Conservation (phyloP, 2,329 filamentous ascomycete species). For the Esteya vermicola region DNA sequence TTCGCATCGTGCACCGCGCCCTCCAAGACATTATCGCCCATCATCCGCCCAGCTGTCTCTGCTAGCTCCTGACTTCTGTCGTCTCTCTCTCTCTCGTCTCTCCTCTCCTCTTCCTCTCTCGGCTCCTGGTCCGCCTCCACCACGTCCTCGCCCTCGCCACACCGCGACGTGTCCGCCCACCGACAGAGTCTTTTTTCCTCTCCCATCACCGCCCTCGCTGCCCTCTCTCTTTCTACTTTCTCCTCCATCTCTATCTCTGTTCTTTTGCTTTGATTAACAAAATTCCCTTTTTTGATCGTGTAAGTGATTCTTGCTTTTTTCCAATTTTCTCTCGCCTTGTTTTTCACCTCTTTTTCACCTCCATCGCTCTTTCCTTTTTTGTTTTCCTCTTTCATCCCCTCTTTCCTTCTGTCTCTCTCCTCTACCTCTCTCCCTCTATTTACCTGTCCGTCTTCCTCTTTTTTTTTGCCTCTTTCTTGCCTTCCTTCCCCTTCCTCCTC, state of each 20-base stretch:
- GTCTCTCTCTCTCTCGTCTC: too few relatives aligned
- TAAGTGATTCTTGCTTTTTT: background rate
- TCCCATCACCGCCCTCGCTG: background rate
- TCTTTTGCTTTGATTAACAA: background rate
- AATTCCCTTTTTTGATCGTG: background rate
- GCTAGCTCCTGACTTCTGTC: too few relatives aligned
- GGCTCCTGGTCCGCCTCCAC: too few relatives aligned
- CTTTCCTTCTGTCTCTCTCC: background rate
- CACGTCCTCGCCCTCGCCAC: background rate
- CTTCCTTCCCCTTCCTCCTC: background rate
- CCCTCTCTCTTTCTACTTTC: slow-evolving; percentile 1
- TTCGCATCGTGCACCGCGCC: too few relatives aligned
- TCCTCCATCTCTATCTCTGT: background rate
- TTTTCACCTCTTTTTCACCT: background rate
- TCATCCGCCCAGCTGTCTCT: too few relatives aligned
- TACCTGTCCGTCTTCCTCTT: background rate
- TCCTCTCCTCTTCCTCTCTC: too few relatives aligned
- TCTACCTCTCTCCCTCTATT: background rate
- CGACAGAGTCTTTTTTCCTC: background rate
- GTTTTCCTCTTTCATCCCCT: background rate
- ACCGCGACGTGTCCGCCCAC: background rate
- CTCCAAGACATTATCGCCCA: too few relatives aligned
- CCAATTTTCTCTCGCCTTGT: background rate
- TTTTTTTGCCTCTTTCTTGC: background rate
- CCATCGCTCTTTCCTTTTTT: background rate